Conservation (phyloP, 306 rosid genomes). For the Ochetophila trinervis region DNA sequence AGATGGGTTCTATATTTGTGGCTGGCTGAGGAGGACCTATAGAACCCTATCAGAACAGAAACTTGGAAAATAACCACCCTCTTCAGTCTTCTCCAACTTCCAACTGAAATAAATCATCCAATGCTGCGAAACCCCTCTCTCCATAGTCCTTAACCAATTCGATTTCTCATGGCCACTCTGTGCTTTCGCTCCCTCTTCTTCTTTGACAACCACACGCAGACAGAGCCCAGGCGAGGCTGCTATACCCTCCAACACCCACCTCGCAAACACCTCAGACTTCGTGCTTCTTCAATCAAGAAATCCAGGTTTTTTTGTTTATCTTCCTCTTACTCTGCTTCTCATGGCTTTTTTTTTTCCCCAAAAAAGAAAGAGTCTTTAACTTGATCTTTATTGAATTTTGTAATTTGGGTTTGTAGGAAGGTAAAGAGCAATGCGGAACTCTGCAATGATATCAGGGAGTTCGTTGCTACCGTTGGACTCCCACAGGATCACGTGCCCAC, state of each 20-base stretch:
- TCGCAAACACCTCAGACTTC: constrained; percentile 19
- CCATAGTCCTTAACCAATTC: background rate
- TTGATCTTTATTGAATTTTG: background rate
- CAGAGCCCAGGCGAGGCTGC: constrained; percentile 6
- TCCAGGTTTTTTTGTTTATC: constrained; percentile 33
- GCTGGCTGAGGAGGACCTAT: too few species aligned
- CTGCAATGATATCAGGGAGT: constrained; percentile 59
- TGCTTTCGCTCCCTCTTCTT: constrained; percentile 22
- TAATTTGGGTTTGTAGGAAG: constrained; percentile 33
- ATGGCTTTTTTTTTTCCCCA: background rate
- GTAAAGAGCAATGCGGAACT: constrained; percentile 73
- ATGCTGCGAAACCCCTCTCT: background rate
- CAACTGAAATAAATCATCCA: background rate
- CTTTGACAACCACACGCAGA: constrained; percentile 27
- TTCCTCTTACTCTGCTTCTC: too few species aligned
- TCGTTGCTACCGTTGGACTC: constrained; percentile 54
- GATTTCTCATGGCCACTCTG: constrained; percentile 33
- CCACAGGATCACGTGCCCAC: constrained; percentile 69
- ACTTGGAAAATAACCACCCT: too few species aligned
- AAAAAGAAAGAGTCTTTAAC: background rate
- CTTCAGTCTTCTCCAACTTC: too few species aligned
- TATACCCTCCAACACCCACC: constrained; percentile 16
- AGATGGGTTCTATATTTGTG: too few species aligned
- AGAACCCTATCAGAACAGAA: too few species aligned
- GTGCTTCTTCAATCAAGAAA: constrained; percentile 35